phyloP scores from a whole-genome alignment of 2,329 filamentous ascomycete genomes.

The Hirsutella rhossiliensis region DNA sequence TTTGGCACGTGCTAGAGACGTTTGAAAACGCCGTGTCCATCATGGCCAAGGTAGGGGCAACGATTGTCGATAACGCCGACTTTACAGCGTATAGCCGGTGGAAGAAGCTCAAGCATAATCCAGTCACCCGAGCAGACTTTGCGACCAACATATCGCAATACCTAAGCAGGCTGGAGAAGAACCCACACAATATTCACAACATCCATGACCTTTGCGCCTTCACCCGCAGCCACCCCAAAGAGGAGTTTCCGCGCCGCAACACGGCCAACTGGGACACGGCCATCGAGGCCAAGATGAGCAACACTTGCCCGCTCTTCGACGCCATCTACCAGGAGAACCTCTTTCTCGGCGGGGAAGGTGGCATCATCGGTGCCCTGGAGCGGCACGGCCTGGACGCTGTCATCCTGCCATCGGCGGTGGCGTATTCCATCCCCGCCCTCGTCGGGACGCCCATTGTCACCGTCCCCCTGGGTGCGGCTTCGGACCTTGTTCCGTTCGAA shows the following conservation, averaged over 20 bases:
- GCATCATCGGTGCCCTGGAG: constrained; percentile 45
- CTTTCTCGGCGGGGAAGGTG: constrained; percentile 40
- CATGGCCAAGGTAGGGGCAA: constrained; percentile 43
- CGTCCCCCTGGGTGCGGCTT: constrained; percentile 50
- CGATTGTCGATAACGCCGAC: constrained; percentile 33
- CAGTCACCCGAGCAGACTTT: constrained; percentile 35
- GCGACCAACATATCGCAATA: constrained; percentile 12
- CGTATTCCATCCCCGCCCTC: constrained; percentile 36
- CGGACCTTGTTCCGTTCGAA: constrained; percentile 31
- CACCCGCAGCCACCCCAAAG: constrained; percentile 11
- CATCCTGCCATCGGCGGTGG: constrained; percentile 41
- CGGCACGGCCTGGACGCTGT: constrained; percentile 48
- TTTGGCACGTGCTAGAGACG: neutral
- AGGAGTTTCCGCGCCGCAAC: constrained; percentile 46
- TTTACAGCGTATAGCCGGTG: neutral
- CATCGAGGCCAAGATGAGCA: constrained; percentile 38
- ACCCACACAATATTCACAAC: neutral
- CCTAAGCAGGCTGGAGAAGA: neutral
- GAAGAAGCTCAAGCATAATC: neutral
- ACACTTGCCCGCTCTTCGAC: constrained; percentile 45
- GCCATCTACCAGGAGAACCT: constrained; percentile 39
- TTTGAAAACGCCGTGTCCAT: constrained; percentile 43
- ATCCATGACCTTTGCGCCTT: neutral
- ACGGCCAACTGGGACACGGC: constrained; percentile 40
- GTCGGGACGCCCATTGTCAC: constrained; percentile 50